Evolutionary conservation across 108 stramenopile species (phyloP), one percentile per base, ranked within the genome.

Genomic region (Bacterosira constricta): DNA sequence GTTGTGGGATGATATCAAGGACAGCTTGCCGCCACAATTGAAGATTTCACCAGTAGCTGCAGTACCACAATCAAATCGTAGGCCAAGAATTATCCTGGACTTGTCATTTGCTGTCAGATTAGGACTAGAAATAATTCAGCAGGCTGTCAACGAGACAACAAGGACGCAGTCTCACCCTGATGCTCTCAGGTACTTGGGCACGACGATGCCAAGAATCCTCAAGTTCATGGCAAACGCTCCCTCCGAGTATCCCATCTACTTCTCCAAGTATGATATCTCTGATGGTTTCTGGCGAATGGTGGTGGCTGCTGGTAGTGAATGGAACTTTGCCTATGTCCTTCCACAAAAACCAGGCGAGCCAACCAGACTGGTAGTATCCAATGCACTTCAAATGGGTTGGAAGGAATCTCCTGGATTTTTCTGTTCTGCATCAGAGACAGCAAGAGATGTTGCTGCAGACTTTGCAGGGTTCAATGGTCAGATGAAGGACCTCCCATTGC

Each of bases 311-410:
- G 32, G 2, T 1, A 29, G 18, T 15, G 34, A 36, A 31, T 60
- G 34, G 32, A 60, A 60, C 38, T 60, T 60, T 39, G 38, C 59
- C 2, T 60, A 60, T 5, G 59, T 60, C 36, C 59, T 60, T 15
- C 59, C 59, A 10, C 25, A 27, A 36, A 11, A 60, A 18, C n/a
- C 6, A 1, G 4, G 38, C 12, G 36, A 36, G 20, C 34, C 59
- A 21, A 12, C 12, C 6, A 13, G 42, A 1, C 32, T 60, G 2
- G 59, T 60, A n/a, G 26, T 60, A 5, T 29, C 59, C 29, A 12
- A 11, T 1, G 38, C 59, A 1, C 32, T 60, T 1, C 59, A 60
- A 27, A 60, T 60, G 59, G 59, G 59, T 11, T 60, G 59, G 59
- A 13, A 11, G n/a, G 59, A 60, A 36, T 36, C 32, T 4, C 59